Conservation (phyloP, 345 rosid genomes). For the Trapa incisa region DNA sequence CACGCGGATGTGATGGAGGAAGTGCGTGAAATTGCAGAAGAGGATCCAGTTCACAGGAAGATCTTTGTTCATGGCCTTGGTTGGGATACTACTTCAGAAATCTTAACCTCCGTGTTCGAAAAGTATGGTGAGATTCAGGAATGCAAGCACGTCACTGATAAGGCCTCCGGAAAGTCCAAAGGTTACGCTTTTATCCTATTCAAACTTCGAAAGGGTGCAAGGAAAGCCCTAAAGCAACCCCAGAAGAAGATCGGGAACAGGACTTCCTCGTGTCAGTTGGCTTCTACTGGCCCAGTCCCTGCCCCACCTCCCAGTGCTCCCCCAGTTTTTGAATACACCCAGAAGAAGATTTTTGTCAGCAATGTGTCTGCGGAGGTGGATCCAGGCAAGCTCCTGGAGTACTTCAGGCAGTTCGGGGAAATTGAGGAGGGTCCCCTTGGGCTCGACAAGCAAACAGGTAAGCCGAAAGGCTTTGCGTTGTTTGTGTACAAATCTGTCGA, state of each 20-base stretch:
- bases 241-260: conserved; percentile 69
- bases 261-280: conserved; percentile 60
- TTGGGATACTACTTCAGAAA: conserved; percentile 73
- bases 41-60: conserved; percentile 60
- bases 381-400: conserved; percentile 34
- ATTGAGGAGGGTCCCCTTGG: conserved; percentile 76
- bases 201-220: conserved; percentile 54
- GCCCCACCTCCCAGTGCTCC: conserved; percentile 37
- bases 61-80: conserved; percentile 75
- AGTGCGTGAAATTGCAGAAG: conserved; percentile 41
- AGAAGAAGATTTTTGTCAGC: conserved; percentile 73
- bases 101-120: conserved; percentile 37
- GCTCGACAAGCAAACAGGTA: conserved; percentile 65
- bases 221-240: conserved; percentile 52
- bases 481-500: conserved; percentile 57
- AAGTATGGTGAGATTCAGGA: conserved; percentile 72
- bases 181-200: conserved; percentile 69
- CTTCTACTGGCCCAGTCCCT: conserved; percentile 53
- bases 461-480: conserved; percentile 58
- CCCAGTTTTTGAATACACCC: conserved; percentile 42
- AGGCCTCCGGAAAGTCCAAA: conserved; percentile 64
- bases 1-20: conserved; percentile 26
- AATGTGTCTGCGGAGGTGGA: conserved; percentile 54
- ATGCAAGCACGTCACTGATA: conserved; percentile 60
- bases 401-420: conserved; percentile 57